Evolutionary conservation across 108 stramenopile genomes (phyloP).

Genomic region (Skeletonema costatum): DNA sequence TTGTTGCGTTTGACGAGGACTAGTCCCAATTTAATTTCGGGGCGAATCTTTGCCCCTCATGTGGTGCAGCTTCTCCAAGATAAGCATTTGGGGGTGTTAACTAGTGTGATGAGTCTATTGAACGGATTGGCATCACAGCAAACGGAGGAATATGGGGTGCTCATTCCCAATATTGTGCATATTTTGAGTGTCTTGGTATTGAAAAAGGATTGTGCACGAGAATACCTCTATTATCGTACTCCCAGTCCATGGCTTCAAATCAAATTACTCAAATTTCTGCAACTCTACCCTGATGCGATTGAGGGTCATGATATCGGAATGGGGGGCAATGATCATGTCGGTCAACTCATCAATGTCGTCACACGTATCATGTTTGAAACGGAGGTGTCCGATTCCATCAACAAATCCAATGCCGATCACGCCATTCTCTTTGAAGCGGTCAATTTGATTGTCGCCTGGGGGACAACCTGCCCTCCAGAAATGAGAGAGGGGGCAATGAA

Average conservation of each 20-base stretch:
- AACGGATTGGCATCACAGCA: constrained; percentile 85
- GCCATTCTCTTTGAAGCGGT: constrained; percentile 96
- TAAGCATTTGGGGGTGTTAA: constrained; percentile 90
- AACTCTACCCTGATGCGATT: constrained; percentile 87
- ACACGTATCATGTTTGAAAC: constrained; percentile 90
- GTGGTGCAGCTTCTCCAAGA: constrained; percentile 89
- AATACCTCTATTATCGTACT: constrained; percentile 96
- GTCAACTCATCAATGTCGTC: constrained; percentile 84
- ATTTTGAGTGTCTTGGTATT: constrained; percentile 90
- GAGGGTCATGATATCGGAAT: constrained; percentile 46
- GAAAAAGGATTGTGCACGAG: constrained; percentile 81
- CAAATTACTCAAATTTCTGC: constrained; percentile 92
- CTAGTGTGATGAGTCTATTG: constrained; percentile 88
- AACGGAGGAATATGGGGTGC: constrained; percentile 74
- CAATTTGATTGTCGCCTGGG: constrained; percentile 92
- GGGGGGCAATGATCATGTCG: constrained; percentile 68
- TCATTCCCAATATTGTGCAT: constrained; percentile 92
- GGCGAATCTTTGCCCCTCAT: constrained; percentile 87
- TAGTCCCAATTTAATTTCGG: constrained; percentile 83
- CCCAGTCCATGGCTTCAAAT: constrained; percentile 96
- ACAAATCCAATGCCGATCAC: constrained; percentile 98
- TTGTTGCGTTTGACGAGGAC: constrained; percentile 88
- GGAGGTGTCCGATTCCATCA: constrained; percentile 93
- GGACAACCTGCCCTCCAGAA: constrained; percentile 68
- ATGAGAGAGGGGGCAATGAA: constrained; percentile 90